Evolutionary conservation across 805 yeast genomes (phyloP), one percentile per base, ranked within the genome.

Genomic region (Metschnikowia matae): DNA sequence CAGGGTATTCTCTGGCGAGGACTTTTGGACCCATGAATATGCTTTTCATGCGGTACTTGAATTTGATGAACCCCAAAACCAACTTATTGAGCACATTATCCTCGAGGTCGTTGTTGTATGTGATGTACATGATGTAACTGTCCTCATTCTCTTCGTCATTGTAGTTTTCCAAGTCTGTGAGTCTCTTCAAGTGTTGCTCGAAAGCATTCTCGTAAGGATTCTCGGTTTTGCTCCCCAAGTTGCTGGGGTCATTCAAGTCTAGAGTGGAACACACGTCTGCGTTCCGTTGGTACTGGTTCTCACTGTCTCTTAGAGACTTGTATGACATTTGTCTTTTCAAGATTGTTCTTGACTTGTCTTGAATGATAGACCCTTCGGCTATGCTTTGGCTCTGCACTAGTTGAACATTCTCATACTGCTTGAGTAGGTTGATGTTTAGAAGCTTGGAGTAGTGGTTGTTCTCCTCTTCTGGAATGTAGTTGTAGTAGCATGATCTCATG

Each of bases 401-500:
- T 15, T 65, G 68, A 17, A 68, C 57, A 52, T 62, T 64, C 54
- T 73, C 78, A 54, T 66, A 68, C 41, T 64, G 67, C 50, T 72
- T 73, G 43, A 70, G 62, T 44, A 73, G 61, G 55, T 73, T 71
- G 38, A 72, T 56, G 17, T 61, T 66, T 17, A 73, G 54, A n/a
- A 73, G 54, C 11, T 65, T 63, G 11, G 67, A 54, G 53, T 66
- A 73, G 60, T 73, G 78, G 49, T 71, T 72, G 50, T 71, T 67
- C 18, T 64, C 52, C 46, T 57, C 58, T 14, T 56, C 55, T 1
- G 75, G 75, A 17, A 67, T 60, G 34, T 59, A 52, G 49, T 73
- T 73, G 47, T 58, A 67, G 56, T 73, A 73, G 52, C 75, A 73
- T 5, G 74, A 68, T 34, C 65, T 56, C 68, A 70, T 66, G 60